Evolutionary conservation across 2,329 filamentous ascomycete species (phyloP), one percentile per base, ranked within the genome.

Genomic region (Neonectria magnoliae): DNA sequence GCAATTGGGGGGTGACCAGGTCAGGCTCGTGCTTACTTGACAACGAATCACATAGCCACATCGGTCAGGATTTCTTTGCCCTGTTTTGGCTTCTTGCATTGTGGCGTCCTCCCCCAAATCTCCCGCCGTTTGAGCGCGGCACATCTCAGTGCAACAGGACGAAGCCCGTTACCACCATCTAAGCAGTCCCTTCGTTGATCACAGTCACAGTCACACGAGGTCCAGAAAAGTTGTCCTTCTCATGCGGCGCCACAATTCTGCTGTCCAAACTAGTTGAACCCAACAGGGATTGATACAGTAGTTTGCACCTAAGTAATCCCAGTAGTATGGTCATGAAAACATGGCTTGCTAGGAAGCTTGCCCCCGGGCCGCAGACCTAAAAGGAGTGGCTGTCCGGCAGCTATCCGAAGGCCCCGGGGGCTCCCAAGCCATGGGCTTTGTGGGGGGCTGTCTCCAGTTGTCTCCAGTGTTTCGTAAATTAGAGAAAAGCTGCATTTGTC

Each of bases 261-360:
- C 48, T 29, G 38, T 62, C 27, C 42, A 60, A 51, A 59, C 55
- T 59, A 51, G 44, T 42, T 48, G 50, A 45, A 36, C 25, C 50
- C 42, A 55, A 22, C 61, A 64, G 61, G 56, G 56, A 56, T 64
- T 14, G 27, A 14, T 52, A 48, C 57, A 55, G 42, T 60, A 38
- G 42, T 44, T 22, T 48, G 50, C 29, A 8, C 25, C 50, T 51
- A 52, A 44, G 44, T 51, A 52, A 44, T 56, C 56, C 51, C 61
- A 56, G 25, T 27, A 27, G 29, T 51, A 59, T 56, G 56, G 56
- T 16, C 54, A 48, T 29, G 22, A 55, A 64, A 48, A 38, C 55
- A 62, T 45, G 54, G 60, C 54, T 44, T 57, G 29, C 54, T 41
- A 53, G 53, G 45, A 29, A 57, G 20, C 29, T 27, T 27, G 31